Base-by-base conservation (phyloP, 257 asterid genomes). In the Lycium ferocissimum region DNA sequence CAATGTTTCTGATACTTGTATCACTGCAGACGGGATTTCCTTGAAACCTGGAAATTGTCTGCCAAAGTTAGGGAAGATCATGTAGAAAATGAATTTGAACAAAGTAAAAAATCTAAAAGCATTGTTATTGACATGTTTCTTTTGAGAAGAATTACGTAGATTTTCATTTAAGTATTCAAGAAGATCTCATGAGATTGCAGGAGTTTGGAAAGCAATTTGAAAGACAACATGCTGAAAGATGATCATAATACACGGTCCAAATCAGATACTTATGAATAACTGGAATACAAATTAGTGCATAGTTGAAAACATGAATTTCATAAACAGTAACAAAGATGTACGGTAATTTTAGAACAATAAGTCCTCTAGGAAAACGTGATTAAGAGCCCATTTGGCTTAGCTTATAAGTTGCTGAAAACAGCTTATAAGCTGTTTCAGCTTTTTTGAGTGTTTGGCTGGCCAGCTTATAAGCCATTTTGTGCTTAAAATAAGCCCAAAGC, bases 1-100 rank as follows among this genome's bases (percentile, higher is more conserved):
- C 80, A 79, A 90, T 76, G 84, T 87, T 89, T 61, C 84, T 80
- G 70, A 85, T 72, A 56, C 79, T 84, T 87, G 84, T 66, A 83
- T 47, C 83, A 80, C 69, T 57, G 87, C 93, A 90, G 80, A 90
- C 66, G n/a, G 89, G 91, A 87, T 90, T 90, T 57, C 89, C 89
- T 70, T 57, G 89, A 67, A 90, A 82, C 85, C 92, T 89, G 88
- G 76, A 76, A 33, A 85, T 26, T 26, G 83, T 73, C 76, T 53
- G 79, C 69, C 71, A 51, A 83, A 83, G 53, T 62, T 62, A 84
- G 65, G 65, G 65, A 8, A 78, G 13, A 62, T 26, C 9, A 18
- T 9, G 33, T 33, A 75, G 79, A 26, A 79, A 12, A 26, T 43
- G 59, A 79, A 49, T 37, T 18, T 47, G 17, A 75, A 76, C 17